phyloP scores from a whole-genome alignment of 257 asterid genomes.

The Linderniella brevidens region DNA sequence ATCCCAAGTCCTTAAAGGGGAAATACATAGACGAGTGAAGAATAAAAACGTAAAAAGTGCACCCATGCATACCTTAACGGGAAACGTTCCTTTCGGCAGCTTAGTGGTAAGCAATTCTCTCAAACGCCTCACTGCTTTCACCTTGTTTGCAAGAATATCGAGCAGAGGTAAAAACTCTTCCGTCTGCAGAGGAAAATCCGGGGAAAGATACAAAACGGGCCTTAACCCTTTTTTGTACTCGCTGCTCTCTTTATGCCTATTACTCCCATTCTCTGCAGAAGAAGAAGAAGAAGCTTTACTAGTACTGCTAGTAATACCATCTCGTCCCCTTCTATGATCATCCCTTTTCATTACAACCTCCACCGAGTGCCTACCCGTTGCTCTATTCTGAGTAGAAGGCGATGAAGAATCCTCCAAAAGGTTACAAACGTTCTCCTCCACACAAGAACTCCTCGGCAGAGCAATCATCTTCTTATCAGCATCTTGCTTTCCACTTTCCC shows the following conservation, averaged over 20 bases:
- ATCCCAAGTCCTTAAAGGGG: not conserved
- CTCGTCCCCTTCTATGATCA: conserved; percentile 48
- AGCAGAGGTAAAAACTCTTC: conserved; percentile 90
- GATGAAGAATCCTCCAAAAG: conserved; percentile 48
- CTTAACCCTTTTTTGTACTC: conserved; percentile 96
- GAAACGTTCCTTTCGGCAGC: conserved; percentile 82
- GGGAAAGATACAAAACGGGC: conserved; percentile 93
- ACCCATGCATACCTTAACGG: conserved; percentile 48
- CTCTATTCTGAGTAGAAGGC: conserved; percentile 33
- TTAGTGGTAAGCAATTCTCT: conserved; percentile 83
- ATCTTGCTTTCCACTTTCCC: conserved; percentile 30
- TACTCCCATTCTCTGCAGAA: conserved; percentile 27
- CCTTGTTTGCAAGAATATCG: conserved; percentile 90
- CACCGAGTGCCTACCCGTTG: conserved; percentile 61
- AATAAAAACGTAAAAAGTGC: not conserved
- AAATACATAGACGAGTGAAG: not conserved
- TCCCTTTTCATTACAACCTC: conserved; percentile 63
- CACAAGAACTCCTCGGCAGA: conserved; percentile 62
- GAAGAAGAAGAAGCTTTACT: conserved; percentile 44
- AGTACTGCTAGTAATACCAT: not conserved
- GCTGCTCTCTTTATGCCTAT: conserved; percentile 32
- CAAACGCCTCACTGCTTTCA: conserved; percentile 74
- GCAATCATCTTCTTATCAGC: conserved; percentile 29
- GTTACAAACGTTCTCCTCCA: conserved; percentile 53
- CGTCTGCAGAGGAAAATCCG: conserved; percentile 69